Evolutionary conservation across 345 rosid species (phyloP), one percentile per base, ranked within the genome.

Genomic region (sweet orange (Citrus sinensis)): DNA sequence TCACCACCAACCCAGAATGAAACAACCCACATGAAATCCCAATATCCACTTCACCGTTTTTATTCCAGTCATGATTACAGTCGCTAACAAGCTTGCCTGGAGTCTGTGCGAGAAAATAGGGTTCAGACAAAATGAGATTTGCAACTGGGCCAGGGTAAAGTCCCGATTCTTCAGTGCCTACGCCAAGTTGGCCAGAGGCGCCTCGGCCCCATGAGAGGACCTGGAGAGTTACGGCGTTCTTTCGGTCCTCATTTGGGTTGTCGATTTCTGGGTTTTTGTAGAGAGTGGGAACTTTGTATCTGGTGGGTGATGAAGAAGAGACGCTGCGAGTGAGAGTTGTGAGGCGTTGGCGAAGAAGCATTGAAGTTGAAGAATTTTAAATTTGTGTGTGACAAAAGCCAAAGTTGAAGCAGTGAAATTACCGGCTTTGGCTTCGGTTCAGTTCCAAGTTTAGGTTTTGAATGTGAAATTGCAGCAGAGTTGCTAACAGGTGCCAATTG

Each of bases 171-270:
- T 95, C 99, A 35, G 86, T 86, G 88, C 97, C 96, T 56, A 94
- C 97, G 59, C 98, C 98, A 51, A 95, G 91, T 81, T 95, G 99
- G 84, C 98, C 99, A 27, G 97, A 95, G 37, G 92, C 89, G 19
- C 98, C 98, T 81, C 91, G 88, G 67, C 99, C 99, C 99, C 97
- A 95, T 4, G 98, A 93, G 77, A 89, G 80, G 34, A 93, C 86
- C 83, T 95, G 97, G 60, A 93, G 85, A 0, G 89, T 85, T 27
- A 81, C 59, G 22, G 83, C 55, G 7, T 80, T 78, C 0, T 82
- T 65, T 73, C 7, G 55, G 63, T 68, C 78, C 29, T 75, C 84
- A 27, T n/a, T 63, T 63, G 70, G 56, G 27, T 80, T 77, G 37
- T 76, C 75, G 78, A 81, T 74, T 24, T 81, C 86, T 13, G 86